Base-by-base conservation (phyloP, 345 rosid species). In the Syzygium jambos region DNA sequence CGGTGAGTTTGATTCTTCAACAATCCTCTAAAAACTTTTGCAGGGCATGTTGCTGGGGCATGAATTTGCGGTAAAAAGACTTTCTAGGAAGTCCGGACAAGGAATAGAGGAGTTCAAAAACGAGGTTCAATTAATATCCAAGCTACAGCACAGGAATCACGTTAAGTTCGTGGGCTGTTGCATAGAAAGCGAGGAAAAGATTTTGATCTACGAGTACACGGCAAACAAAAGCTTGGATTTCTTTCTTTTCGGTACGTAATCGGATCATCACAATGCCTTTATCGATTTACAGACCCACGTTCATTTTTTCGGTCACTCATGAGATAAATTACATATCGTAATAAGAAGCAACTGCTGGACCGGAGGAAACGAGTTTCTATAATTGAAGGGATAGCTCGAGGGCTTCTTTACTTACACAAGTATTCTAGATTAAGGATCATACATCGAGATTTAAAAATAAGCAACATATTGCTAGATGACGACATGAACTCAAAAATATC, bases 401-500 rank as follows among this genome's bases (percentile, higher is more conserved):
- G 92, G 16, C 63, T 90, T 52, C 77, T 89, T 3, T 90, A 91
- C 63, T 89, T 90, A 12, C 92, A 90, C 80, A 80, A 87, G 80
- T 89, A 91, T 49, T 91, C 90, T 6, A 88, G 91, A 63, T 65
- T 87, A 38, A 90, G 88, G 86, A 90, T 90, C 52, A 90, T 90
- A 29, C 89, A 88, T 38, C 82, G 89, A 61, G 91, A 91, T 83
- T 82, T 90, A 11, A 91, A 87, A 59, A 14, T 88, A 25, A 87
- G 90, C 68, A 89, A 91, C 83, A 77, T 89, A 57, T 83, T 87
- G 78, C 55, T 90, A 51, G 93, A 91, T 73, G 87, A n/a, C 0
- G 83, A 84, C 23, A 87, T 90, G 91, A 90, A 87, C 52, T 88
- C 90, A 8, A 91, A 87, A 84, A 90, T 90, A 34, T 90, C 89